Base-by-base conservation (phyloP, 495 filamentous ascomycete species). In the Daldinia concentrica region DNA sequence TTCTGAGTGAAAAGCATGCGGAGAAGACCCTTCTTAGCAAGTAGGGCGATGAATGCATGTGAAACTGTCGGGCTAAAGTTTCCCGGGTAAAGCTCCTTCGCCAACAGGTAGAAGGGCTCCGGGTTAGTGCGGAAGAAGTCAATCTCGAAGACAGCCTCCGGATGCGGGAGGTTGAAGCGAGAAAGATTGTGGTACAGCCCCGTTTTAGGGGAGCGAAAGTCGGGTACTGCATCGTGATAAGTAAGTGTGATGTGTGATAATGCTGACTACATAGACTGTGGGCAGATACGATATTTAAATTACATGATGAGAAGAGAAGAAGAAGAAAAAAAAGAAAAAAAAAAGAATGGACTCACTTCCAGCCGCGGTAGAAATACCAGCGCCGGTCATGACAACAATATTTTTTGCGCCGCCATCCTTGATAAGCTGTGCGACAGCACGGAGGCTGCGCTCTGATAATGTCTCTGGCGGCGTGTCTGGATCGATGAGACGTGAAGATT, bases 1-100 rank as follows among this genome's bases (percentile, higher is more conserved):
- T 99, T 99, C 78, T 99, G 95, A 5, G 96, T 97, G 81, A 97
- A 99, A 43, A 94, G 86, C 81, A 93, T 95, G 71, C 92, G 80
- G 14, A 99, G 82, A 32, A 94, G 82, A 5, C 88, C 88, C 80
- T 94, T 95, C 51, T 91, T 82, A 34, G 92, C 85, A 14, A 97
- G 87, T 32, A 78, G 72, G 9, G 87, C 86, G 65, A 98, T 88
- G 74, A 97, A 97, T 4, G 85, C 86, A 78, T 97, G 93, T 3
- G 77, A 76, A 8, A 77, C 36, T 14, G 73, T 98, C 2, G 96
- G 96, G 61, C 88, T 85, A 83, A 91, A 97, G 72, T 90, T 88
- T n/a, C 94, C 96, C 0, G 95, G 96, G 77, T 96, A 97, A 11
- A 99, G 85, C 76, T 98, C 94, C 66, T 90, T 89, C 24, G 95